Evolutionary conservation across 1,139 yeast genomes (phyloP).

Genomic region (Debaryomyces sp.): DNA sequence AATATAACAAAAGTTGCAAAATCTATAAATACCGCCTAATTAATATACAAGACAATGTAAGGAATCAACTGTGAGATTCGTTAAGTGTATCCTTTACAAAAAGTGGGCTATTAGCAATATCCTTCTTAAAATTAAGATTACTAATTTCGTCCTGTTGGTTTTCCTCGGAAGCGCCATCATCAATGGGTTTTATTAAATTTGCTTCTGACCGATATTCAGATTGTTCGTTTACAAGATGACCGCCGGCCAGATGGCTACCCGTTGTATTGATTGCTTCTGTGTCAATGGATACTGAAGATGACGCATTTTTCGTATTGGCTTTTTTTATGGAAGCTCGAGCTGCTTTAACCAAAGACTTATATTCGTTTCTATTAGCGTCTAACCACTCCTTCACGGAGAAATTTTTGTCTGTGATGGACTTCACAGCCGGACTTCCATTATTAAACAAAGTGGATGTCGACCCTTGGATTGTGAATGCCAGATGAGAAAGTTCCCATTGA

Average conservation of each 20-base stretch:
- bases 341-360: constrained; percentile 47
- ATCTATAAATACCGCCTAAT: not conserved
- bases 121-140: constrained; percentile 9
- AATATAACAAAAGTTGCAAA: not conserved
- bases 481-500: constrained; percentile 69
- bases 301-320: constrained; percentile 1
- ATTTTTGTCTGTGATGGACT: constrained; percentile 39
- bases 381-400: constrained; percentile 55
- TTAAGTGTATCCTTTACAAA: constrained; percentile 7
- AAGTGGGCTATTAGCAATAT: constrained; percentile 11
- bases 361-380: constrained; percentile 51
- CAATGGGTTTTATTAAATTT: not conserved
- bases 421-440: constrained; percentile 26
- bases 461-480: constrained; percentile 28
- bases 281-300: not conserved
- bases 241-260: not conserved
- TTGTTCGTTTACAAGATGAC: not conserved
- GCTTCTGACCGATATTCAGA: not conserved
- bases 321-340: constrained; percentile 46
- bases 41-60: not conserved
- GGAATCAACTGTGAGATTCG: not conserved
- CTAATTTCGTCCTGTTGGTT: not conserved
- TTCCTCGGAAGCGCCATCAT: not conserved
- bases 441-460: constrained; percentile 27
- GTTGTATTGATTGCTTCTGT: not conserved